phyloP scores from a whole-genome alignment of 495 filamentous ascomycete genomes.

The Penicillium maclennaniae region DNA sequence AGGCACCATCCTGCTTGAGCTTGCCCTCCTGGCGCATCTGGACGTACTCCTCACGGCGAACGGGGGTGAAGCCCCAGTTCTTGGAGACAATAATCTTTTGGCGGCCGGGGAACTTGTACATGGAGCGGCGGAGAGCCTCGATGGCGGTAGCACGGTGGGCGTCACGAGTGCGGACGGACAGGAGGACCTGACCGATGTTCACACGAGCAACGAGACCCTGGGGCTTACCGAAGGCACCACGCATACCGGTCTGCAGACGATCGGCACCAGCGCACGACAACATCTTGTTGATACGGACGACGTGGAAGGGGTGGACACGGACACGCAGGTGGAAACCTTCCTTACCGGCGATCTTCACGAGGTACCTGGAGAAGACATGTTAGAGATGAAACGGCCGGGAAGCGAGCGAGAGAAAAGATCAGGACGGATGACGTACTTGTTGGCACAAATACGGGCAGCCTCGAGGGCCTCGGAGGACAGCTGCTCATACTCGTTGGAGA shows the following conservation, averaged over 20 bases:
- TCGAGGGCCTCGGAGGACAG: conserved; percentile 97
- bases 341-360: conserved; percentile 96
- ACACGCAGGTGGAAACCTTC: conserved; percentile 99
- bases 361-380: conserved; percentile 53
- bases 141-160: conserved; percentile 84
- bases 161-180: conserved; percentile 95
- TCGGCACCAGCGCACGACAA: conserved; percentile 99
- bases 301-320: conserved; percentile 98
- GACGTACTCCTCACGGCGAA: conserved; percentile 94
- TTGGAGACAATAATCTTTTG: conserved; percentile 99
- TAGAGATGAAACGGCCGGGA: background rate
- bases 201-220: conserved; percentile 97
- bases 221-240: conserved; percentile 99
- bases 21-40: conserved; percentile 84
- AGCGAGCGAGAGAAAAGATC: background rate
- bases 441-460: conserved; percentile 98
- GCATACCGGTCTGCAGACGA: conserved; percentile 99
- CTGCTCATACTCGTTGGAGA: conserved; percentile 99
- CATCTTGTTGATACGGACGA: conserved; percentile 99
- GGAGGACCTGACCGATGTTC: conserved; percentile 98
- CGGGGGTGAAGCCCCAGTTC: conserved; percentile 99
- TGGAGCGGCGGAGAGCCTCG: conserved; percentile 95
- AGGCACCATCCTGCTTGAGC: conserved; percentile 93
- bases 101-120: conserved; percentile 99
- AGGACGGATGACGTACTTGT: conserved; percentile 66